Evolutionary conservation across 164 flowering plant genomes (phyloP), one percentile per base, ranked within the genome.

Genomic region (Piper betle): DNA sequence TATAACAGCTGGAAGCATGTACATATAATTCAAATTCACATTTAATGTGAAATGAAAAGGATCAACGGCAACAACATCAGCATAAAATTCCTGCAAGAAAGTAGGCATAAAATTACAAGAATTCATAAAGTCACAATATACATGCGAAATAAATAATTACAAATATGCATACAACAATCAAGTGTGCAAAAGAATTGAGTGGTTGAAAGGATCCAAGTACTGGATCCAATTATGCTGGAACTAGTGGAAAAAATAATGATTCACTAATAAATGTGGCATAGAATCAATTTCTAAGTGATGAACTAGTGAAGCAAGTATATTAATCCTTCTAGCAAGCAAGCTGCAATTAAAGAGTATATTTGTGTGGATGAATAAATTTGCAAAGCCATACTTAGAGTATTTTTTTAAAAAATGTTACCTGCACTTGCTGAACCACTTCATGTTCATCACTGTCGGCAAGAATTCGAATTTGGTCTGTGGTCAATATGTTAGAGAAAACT

Each of bases 361-460:
- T 46, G 3, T 46, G 50, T 15, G 3, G 50, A 46, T 9, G 6
- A 46, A 10, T 10, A 9, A 12, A 6, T 6, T 6, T 42, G 6
- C 46, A 42, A 6, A 42, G 11, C 46, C 11, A 42, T 6, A 25
- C 33, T 25, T 25, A 42, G 11, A 42, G 46, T 50, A 55, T 12
- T 18, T 7, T 10, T 43, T 46, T 7, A 54, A n/a, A 52, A 37
- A 39, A 25, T 48, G 46, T 57, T 63, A 90, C 97, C 94, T 90
- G 97, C 73, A 93, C 91, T 81, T 93, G 99, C 61, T 83, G 86
- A 48, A 88, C 99, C 68, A 82, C 84, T 80, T 93, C 99, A 43
- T 82, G 92, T 62, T 93, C 99, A 72, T 93, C 99, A 20, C 97
- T 80, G 78, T 90, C 99, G 50, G 99, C 99, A 58, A 93, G 75